phyloP scores from a whole-genome alignment of 306 rosid genomes.

The Cyclanthera cordifolia region DNA sequence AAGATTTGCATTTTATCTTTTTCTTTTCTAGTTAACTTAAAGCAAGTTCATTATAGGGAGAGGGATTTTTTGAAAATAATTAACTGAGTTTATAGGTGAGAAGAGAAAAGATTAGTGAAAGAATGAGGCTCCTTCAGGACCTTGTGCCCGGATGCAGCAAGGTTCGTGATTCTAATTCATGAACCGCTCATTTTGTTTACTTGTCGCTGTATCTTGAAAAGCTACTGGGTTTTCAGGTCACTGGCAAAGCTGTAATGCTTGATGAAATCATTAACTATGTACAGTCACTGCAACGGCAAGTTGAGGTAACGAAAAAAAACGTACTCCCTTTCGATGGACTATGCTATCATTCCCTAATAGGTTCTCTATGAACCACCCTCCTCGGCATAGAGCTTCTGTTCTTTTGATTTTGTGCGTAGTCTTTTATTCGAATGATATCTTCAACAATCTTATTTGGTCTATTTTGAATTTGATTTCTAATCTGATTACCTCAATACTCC shows the following conservation, averaged over 20 bases:
- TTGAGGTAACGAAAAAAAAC: slow-evolving; percentile 54
- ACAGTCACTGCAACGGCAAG: slow-evolving; percentile 93
- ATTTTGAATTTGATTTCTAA: not conserved
- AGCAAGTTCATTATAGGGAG: not conserved
- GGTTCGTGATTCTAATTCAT: slow-evolving; percentile 34
- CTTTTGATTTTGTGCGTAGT: not conserved
- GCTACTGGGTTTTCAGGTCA: slow-evolving; percentile 44
- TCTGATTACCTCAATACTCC: not conserved
- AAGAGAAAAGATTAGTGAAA: slow-evolving; percentile 95
- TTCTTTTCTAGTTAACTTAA: not conserved
- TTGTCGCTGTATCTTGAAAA: slow-evolving; percentile 2
- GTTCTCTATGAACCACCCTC: not conserved
- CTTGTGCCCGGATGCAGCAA: slow-evolving; percentile 98
- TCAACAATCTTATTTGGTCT: not conserved
- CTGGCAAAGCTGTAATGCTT: slow-evolving; percentile 97
- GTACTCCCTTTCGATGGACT: not conserved
- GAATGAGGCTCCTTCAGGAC: slow-evolving; percentile 98
- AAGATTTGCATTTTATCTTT: slow-evolving; percentile 16
- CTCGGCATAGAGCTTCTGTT: not conserved
- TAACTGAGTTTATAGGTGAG: slow-evolving; percentile 46
- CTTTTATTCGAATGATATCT: too few relatives aligned
- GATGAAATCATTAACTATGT: slow-evolving; percentile 97
- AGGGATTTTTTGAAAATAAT: slow-evolving; percentile 4
- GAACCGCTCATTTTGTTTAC: slow-evolving; percentile 5
- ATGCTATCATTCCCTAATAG: not conserved